phyloP scores from a whole-genome alignment of 148 eudicot genomes.

The Beta vulgaris region DNA sequence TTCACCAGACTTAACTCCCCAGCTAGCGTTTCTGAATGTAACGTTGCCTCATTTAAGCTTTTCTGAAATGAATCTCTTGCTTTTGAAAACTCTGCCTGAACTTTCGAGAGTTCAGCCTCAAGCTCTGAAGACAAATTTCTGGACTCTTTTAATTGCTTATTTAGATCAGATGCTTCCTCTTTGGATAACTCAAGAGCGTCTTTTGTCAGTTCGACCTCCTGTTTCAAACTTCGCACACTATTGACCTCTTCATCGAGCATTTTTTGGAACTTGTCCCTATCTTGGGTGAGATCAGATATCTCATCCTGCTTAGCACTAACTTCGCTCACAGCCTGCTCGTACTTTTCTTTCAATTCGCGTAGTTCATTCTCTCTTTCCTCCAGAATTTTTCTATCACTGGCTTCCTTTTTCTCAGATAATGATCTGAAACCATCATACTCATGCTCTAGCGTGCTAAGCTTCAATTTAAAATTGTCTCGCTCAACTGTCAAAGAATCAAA shows the following conservation, averaged over 20 bases:
- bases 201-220: conserved; percentile 47
- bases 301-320: conserved; percentile 36
- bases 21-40: conserved; percentile 35
- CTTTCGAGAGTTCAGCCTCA: conserved; percentile 46
- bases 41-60: conserved; percentile 47
- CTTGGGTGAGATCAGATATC: conserved; percentile 53
- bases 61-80: conserved; percentile 35
- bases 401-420: conserved; percentile 43
- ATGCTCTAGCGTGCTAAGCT: conserved; percentile 37
- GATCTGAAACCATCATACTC: conserved; percentile 48
- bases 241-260: conserved; percentile 43
- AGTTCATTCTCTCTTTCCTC: conserved; percentile 46
- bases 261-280: conserved; percentile 48
- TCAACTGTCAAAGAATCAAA: conserved; percentile 42
- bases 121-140: conserved; percentile 45
- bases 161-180: conserved; percentile 51
- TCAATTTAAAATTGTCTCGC: conserved; percentile 40
- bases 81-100: conserved; percentile 43
- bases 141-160: conserved; percentile 36
- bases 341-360: conserved; percentile 44
- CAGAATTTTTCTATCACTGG: conserved; percentile 53
- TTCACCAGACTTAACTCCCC: conserved; percentile 47
- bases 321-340: conserved; percentile 35
- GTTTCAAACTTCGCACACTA: conserved; percentile 40
- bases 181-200: conserved; percentile 49